Conservation (phyloP, 2,329 filamentous ascomycete genomes). For the Colletotrichum graminicola region DNA sequence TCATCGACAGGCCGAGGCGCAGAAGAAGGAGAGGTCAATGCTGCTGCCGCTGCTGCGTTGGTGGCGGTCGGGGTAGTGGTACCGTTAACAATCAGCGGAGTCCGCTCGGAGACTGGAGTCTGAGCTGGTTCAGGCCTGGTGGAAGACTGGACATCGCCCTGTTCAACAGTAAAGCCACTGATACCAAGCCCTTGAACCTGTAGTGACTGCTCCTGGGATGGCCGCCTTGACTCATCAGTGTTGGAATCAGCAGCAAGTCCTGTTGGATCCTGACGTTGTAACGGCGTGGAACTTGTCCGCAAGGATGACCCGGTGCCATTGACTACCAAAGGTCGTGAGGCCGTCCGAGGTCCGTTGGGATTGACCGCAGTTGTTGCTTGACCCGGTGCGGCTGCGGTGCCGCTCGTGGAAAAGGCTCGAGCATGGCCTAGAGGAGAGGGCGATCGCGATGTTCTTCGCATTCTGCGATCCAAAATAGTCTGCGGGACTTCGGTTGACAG, state of each 20-base stretch:
- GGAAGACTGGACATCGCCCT: constrained; percentile 12
- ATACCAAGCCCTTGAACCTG: constrained; percentile 45
- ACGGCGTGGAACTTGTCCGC: constrained; percentile 50
- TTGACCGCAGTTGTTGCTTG: constrained; percentile 54
- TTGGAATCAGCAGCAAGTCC: constrained; percentile 25
- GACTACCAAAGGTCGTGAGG: constrained; percentile 65
- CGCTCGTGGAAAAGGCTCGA: constrained; percentile 56
- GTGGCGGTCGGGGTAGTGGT: constrained; percentile 42
- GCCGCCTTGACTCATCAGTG: constrained; percentile 44
- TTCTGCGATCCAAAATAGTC: constrained; percentile 65
- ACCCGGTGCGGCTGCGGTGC: constrained; percentile 56
- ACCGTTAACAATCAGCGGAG: constrained; percentile 54
- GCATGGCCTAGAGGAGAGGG: constrained; percentile 67
- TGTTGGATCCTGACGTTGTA: constrained; percentile 20
- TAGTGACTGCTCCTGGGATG: constrained; percentile 47
- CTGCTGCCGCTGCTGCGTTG: constrained; percentile 36
- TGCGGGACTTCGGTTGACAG: constrained; percentile 67
- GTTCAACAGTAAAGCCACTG: constrained; percentile 23
- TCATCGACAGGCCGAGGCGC: constrained; percentile 48
- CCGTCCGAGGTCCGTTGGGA: constrained; percentile 50
- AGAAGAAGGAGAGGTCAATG: constrained; percentile 27
- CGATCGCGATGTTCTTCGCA: constrained; percentile 66
- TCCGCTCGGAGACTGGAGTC: constrained; percentile 45
- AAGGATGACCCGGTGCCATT: constrained; percentile 64
- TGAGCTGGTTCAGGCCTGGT: constrained; percentile 25